Evolutionary conservation across 2,329 filamentous ascomycete species (phyloP), one percentile per base, ranked within the genome.

Genomic region (Talaromyces sp.): DNA sequence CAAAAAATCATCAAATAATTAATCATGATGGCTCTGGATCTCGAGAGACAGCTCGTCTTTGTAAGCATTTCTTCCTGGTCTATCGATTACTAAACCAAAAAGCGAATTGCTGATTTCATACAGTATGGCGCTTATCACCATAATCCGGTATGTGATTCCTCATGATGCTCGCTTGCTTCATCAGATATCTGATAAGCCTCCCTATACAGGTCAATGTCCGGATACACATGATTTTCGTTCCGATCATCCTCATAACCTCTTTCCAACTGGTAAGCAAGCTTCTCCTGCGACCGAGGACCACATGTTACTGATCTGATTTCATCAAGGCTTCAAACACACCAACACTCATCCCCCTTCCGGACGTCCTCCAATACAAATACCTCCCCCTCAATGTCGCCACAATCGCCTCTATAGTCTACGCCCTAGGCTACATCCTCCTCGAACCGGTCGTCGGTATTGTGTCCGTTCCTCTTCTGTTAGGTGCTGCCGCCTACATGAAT

Each of bases 361-460:
- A 80, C 40, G 77, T 75, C 69, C 70, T 85, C 36, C 77, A 77
- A 36, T 71, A 84, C 53, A 77, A 81, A 31, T 78, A 84, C 68
- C 78, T 87, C 28, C 83, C 84, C 39, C 75, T 81, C 28, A 86
- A 86, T 62, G 70, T 81, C 60, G 84, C 82, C 53, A 86, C 84
- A 3, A 77, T 83, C 59, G 77, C 74, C 54, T 80, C 80, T 41
- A 66, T 84, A 9, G 65, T 86, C 28, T 97, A 94, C 75, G 83
- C 88, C 37, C 82, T 82, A 1, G 83, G 97, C 57, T 99, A 97
- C 70, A 81, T 97, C 50, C 83, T 99, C 21, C 87, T 99, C 68
- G 94, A 99, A 70, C 94, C 94, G 1, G 91, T 97, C 0, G 94
- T 94, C 10, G 94, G 94, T 53, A 86, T 84, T 10, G 77, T 89